Conservation (phyloP, 2,329 filamentous ascomycete genomes). For the Fusarium lyarnte region DNA sequence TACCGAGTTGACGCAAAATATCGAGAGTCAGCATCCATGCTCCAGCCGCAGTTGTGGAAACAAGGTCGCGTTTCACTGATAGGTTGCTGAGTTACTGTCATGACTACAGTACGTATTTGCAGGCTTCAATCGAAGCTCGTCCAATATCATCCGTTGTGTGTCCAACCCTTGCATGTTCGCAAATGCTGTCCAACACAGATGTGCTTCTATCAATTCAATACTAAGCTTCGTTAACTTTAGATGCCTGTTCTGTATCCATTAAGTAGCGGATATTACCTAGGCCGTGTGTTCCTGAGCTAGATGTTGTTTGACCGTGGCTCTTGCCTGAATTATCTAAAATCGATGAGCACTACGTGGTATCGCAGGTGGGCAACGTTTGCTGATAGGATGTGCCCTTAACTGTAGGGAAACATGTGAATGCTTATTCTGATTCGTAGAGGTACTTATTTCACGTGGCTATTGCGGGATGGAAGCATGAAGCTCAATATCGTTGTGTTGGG, state of each 20-base stretch:
- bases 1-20: slow-evolving; percentile 12
- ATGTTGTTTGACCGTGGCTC: slow-evolving; percentile 6
- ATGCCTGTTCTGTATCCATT: neutral
- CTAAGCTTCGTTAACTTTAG: slow-evolving; percentile 4
- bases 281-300: neutral
- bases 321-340: slow-evolving; percentile 2
- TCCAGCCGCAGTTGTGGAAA: slow-evolving; percentile 15
- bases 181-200: slow-evolving; percentile 19
- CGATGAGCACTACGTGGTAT: neutral
- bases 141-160: slow-evolving; percentile 4
- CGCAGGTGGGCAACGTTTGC: neutral
- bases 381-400: neutral
- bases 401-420: neutral
- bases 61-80: slow-evolving; percentile 16
- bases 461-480: neutral
- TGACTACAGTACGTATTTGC: slow-evolving; percentile 8
- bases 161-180: slow-evolving; percentile 1
- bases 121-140: neutral
- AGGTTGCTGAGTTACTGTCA: slow-evolving; percentile 28
- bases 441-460: neutral
- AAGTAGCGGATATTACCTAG: neutral
- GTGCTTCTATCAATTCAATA: neutral
- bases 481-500: neutral
- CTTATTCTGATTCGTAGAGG: neutral
- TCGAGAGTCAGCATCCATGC: slow-evolving; percentile 5